Base-by-base conservation (phyloP, 2,329 filamentous ascomycete genomes). In the Phialophora chinensis region DNA sequence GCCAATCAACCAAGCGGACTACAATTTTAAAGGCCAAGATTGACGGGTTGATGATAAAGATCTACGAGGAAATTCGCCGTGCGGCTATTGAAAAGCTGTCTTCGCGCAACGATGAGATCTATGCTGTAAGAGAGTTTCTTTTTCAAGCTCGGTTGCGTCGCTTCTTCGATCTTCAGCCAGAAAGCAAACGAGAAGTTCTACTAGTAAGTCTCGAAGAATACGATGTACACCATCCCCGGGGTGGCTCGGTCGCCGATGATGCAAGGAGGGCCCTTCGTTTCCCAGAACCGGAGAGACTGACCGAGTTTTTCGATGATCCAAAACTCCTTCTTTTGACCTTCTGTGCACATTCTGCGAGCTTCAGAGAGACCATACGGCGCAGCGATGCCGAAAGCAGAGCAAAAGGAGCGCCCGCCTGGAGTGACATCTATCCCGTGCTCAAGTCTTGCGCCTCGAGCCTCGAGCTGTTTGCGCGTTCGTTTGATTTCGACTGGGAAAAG, bases 271-370 rank as follows among this genome's bases (percentile, higher is more conserved):
- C 62, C 23, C 54, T 68, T n/a, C n/a, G 31, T 17, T 49, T 61
- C 4, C 42, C 23, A 38, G 12, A 64, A 49, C 56, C 49, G 27
- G 44, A 62, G 10, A 38, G 57, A n/a, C 52, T 67, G 47, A 52
- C 27, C 8, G 35, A 60, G 10, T 65, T 70, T 20, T 63, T 23
- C n/a, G 52, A 55, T 10, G 38, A 27, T 4, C 55, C 62, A 8
- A 67, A 57, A 23, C 61, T 68, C 10, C 35, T 66, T 10, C 42
- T 69, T 20, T 54, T 71, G 29, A 68, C 57, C 27, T 66, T 71
- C 27, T 71, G 69, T 49, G 60, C 63, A 33, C 67, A 70, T 50
- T 69, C 69, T 3, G 7, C 53, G 42, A 66, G 57, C 17, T 71
- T 71, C 31, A 53, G 63, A 52, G 44, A 62, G 4, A 52, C 60